phyloP scores from a whole-genome alignment of 495 filamentous ascomycete genomes.

The Hypoxylon lenormandii region DNA sequence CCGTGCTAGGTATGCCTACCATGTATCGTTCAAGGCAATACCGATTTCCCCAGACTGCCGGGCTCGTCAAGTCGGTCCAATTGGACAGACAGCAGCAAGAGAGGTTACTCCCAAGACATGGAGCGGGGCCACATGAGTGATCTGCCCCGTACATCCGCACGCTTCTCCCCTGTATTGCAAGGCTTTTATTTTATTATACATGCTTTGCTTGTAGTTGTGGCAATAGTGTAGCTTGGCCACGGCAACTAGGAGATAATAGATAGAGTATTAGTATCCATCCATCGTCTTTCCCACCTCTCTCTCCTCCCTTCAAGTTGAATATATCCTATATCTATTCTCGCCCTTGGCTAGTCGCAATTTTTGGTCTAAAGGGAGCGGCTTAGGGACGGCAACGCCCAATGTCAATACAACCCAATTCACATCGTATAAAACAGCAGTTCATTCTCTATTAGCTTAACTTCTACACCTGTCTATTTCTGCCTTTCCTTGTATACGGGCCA shows the following conservation, averaged over 20 bases:
- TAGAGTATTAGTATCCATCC: constrained; percentile 41
- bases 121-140: constrained; percentile 49
- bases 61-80: constrained; percentile 39
- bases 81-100: constrained; percentile 33
- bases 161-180: constrained; percentile 45
- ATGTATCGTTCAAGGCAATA: constrained; percentile 25
- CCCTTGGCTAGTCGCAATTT: constrained; percentile 28
- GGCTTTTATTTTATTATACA: constrained; percentile 38
- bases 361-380: constrained; percentile 34
- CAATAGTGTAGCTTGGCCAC: constrained; percentile 46
- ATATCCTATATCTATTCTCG: constrained; percentile 24
- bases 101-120: constrained; percentile 42
- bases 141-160: constrained; percentile 48
- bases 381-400: constrained; percentile 35
- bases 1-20: constrained; percentile 3
- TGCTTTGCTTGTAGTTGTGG: constrained; percentile 39
- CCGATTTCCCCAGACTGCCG: constrained; percentile 33
- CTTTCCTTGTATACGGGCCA: constrained; percentile 23
- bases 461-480: constrained; percentile 16
- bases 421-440: constrained; percentile 39
- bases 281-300: constrained; percentile 18
- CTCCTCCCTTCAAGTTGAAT: constrained; percentile 40
- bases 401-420: constrained; percentile 32
- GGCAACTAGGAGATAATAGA: constrained; percentile 45
- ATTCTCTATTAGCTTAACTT: constrained; percentile 16